A percentile compares a stretch with the other conserved stretches of the same genome.
Evolutionary conservation across 2,329 filamentous ascomycete genomes (phyloP).

Genomic region (Talaromyces sp.): DNA sequence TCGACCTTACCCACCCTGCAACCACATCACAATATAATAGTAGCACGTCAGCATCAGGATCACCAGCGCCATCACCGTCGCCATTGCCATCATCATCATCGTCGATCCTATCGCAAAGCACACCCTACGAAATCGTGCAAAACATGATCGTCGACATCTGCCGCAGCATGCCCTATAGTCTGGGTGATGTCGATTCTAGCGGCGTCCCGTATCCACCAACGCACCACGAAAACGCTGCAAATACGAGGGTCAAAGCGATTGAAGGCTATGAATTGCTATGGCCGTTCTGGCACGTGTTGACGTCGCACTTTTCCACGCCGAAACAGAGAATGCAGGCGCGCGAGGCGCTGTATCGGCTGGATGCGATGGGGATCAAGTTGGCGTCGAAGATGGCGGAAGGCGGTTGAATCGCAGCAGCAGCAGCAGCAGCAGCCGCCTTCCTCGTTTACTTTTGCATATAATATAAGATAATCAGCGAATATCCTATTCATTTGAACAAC

Average conservation of each 20-base stretch:
- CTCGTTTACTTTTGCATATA: not conserved
- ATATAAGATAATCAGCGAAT: not conserved
- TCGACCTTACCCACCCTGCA: conserved; percentile 13
- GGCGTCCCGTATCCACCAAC: conserved; percentile 23
- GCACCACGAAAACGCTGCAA: conserved; percentile 15
- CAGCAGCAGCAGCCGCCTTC: not conserved
- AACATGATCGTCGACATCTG: conserved; percentile 36
- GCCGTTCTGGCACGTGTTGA: conserved; percentile 38
- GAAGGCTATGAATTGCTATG: conserved; percentile 34
- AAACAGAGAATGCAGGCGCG: conserved; percentile 30
- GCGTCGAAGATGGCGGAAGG: conserved; percentile 30
- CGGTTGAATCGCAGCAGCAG: not conserved
- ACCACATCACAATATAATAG: not conserved
- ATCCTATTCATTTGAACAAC: not conserved
- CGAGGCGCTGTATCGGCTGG: conserved; percentile 27
- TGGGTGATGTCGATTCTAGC: conserved; percentile 32
- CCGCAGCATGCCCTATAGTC: conserved; percentile 32
- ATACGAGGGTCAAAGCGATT: conserved; percentile 27
- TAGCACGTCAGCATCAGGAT: not conserved
- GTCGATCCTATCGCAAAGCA: conserved; percentile 7
- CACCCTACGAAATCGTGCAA: conserved; percentile 25
- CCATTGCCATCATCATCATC: not conserved
- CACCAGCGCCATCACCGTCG: too few species aligned
- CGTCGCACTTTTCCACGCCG: conserved; percentile 32
- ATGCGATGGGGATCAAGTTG: conserved; percentile 34